These are phyloP conservation scores for Sphaerostilbella broomeana DNA, from an alignment of 2,329 filamentous ascomycete genomes.

Conservation along the genomic window DNA sequence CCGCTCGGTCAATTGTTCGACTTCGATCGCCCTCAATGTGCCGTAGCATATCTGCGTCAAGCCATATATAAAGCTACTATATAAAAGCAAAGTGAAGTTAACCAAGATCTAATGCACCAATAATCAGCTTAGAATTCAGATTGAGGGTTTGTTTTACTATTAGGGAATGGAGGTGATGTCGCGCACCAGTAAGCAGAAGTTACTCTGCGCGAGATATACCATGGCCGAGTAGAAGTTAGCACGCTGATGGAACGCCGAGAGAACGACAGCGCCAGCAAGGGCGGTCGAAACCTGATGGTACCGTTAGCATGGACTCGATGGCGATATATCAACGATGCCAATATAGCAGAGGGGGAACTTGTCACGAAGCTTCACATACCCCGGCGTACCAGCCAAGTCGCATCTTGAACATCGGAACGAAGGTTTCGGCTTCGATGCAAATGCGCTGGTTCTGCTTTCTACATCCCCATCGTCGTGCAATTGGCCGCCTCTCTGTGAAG, in stretches of 20 bases:
- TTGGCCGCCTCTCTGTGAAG: background rate
- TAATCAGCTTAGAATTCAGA: background rate
- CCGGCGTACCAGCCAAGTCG: slow-evolving; percentile 55
- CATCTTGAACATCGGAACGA: slow-evolving; percentile 39
- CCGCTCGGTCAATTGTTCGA: slow-evolving; percentile 94
- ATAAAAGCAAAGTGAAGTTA: slow-evolving; percentile 79
- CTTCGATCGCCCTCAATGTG: slow-evolving; percentile 82
- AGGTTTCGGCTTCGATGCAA: background rate
- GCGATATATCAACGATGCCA: too few relatives aligned
- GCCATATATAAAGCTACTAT: slow-evolving; percentile 74
- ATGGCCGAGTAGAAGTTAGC: slow-evolving; percentile 98
- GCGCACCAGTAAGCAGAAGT: slow-evolving; percentile 82
- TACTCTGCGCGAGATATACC: slow-evolving; percentile 94
- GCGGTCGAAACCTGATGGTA: slow-evolving; percentile 64
- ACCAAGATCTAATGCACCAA: slow-evolving; percentile 63
- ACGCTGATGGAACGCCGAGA: slow-evolving; percentile 89
- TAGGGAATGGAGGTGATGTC: background rate
- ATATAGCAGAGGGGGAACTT: slow-evolving; percentile 1
- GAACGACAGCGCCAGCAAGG: slow-evolving; percentile 74
- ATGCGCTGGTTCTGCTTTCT: slow-evolving; percentile 3
- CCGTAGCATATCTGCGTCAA: slow-evolving; percentile 89
- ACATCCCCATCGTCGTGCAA: slow-evolving; percentile 10
- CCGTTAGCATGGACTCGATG: slow-evolving; percentile 16
- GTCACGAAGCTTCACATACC: slow-evolving; percentile 36
- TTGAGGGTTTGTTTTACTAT: background rate